A percentile compares a stretch with the other conserved stretches of the same genome.
These are phyloP conservation scores for Volutella citrinella DNA, from an alignment of 2,329 filamentous ascomycete species.

Conservation along the genomic window DNA sequence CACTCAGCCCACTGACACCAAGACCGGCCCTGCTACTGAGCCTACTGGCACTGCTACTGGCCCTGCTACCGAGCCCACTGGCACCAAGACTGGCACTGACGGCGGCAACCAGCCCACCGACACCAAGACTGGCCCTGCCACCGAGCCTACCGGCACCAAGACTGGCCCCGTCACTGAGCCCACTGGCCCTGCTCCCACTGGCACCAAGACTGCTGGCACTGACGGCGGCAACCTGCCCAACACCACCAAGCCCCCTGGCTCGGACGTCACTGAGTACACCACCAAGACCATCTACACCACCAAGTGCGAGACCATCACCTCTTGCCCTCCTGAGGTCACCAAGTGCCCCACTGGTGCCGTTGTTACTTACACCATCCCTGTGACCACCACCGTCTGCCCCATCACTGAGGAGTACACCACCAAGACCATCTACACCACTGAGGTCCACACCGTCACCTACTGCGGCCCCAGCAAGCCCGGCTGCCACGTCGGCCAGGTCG, in stretches of 20 bases:
- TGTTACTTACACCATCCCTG: neutral
- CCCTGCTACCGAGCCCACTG: slow-evolving; percentile 7
- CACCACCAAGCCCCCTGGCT: too few relatives aligned
- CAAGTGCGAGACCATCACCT: slow-evolving; percentile 14
- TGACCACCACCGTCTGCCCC: neutral
- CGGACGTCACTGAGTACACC: too few relatives aligned
- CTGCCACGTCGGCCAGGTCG: neutral
- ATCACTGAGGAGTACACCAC: slow-evolving; percentile 6
- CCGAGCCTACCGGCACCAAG: neutral
- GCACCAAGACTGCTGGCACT: slow-evolving; percentile 7
- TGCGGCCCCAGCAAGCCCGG: neutral
- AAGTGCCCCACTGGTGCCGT: neutral
- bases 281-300: slow-evolving; percentile 24
- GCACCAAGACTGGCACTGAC: too few relatives aligned
- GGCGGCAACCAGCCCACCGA: too few relatives aligned
- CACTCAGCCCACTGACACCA: slow-evolving; percentile 11
- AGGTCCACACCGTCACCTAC: slow-evolving; percentile 12
- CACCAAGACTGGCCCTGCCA: too few relatives aligned
- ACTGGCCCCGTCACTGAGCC: neutral
- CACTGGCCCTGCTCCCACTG: slow-evolving; percentile 10
- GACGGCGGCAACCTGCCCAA: too few relatives aligned
- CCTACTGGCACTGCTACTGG: slow-evolving; percentile 5
- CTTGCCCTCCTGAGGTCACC: neutral
- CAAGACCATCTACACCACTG: slow-evolving; percentile 23
- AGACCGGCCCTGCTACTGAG: slow-evolving; percentile 10